phyloP scores from a whole-genome alignment of 192 early-diverging fungal species.

The Coemansia sp. region DNA sequence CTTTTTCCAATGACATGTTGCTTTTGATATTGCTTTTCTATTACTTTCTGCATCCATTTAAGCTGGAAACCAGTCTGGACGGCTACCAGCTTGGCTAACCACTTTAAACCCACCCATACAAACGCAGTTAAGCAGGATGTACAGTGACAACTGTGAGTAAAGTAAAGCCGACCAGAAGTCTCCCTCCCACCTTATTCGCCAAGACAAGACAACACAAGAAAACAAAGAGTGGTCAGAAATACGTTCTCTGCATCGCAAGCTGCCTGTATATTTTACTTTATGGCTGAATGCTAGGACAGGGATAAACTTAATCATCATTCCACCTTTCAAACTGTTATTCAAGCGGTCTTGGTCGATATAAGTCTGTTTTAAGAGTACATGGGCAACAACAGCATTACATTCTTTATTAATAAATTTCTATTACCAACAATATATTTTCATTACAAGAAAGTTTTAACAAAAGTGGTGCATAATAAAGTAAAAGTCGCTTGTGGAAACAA shows the following conservation, averaged over 20 bases:
- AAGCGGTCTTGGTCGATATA: background rate
- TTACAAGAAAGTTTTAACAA: background rate
- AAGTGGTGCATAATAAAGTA: background rate
- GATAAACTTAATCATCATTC: constrained; percentile 42
- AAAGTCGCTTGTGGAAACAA: constrained; percentile 2
- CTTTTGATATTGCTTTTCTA: too few relatives aligned
- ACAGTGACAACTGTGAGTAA: too few relatives aligned
- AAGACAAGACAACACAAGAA: background rate
- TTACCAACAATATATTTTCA: background rate
- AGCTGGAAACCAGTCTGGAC: too few relatives aligned
- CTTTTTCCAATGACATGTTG: too few relatives aligned
- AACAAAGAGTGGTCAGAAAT: constrained; percentile 36
- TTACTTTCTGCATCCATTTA: too few relatives aligned
- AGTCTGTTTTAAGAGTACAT: background rate
- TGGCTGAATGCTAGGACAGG: constrained; percentile 31
- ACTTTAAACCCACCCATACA: too few relatives aligned
- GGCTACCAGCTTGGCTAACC: too few relatives aligned
- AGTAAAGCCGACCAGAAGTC: too few relatives aligned
- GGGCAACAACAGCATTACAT: background rate
- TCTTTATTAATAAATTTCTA: too few relatives aligned
- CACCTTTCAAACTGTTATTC: background rate
- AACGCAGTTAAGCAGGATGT: too few relatives aligned
- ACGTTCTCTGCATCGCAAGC: constrained; percentile 23
- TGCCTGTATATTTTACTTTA: constrained; percentile 1
- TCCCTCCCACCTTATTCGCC: too few relatives aligned